These are phyloP conservation scores for Plasmodium gallinaceum DNA, from an alignment of 169 alveolate species.

Conservation along the genomic window DNA sequence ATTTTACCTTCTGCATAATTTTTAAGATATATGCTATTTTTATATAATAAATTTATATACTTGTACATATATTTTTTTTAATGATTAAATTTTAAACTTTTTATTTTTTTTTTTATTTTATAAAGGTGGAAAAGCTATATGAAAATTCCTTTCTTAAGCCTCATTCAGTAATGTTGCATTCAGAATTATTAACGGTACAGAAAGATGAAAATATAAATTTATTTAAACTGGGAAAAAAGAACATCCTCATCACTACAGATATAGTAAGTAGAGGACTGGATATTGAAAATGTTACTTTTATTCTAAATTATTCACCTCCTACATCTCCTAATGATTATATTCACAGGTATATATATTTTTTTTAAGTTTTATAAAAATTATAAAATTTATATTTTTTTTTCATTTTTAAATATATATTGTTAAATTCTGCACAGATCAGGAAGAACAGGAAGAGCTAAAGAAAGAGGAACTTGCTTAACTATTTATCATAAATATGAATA, in stretches of 20 bases:
- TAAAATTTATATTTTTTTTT: not conserved
- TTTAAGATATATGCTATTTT: not conserved
- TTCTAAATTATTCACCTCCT: conserved; percentile 67
- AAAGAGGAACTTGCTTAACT: conserved; percentile 67
- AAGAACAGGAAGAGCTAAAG: conserved; percentile 67
- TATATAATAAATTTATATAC: not conserved
- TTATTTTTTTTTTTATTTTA: conserved; percentile 16
- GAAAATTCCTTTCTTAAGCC: conserved; percentile 62
- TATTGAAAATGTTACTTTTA: conserved; percentile 62
- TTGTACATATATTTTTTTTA: not conserved
- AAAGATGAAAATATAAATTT: conserved; percentile 68
- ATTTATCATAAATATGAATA: conserved; percentile 75
- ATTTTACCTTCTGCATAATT: not conserved
- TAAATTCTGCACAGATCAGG: conserved; percentile 36
- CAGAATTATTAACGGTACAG: conserved; percentile 56
- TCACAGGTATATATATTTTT: conserved; percentile 40
- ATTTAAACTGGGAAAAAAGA: conserved; percentile 56
- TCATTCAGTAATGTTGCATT: conserved; percentile 58
- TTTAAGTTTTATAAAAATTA: not conserved
- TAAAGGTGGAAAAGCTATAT: conserved; percentile 59
- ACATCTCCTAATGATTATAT: conserved; percentile 72
- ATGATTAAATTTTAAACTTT: not conserved
- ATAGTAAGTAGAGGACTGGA: conserved; percentile 73
- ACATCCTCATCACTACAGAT: conserved; percentile 65
- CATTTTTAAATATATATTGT: conserved; percentile 1